phyloP scores from a whole-genome alignment of 768 basidiomycete genomes.

The Leucocoprinus birnbaumii region DNA sequence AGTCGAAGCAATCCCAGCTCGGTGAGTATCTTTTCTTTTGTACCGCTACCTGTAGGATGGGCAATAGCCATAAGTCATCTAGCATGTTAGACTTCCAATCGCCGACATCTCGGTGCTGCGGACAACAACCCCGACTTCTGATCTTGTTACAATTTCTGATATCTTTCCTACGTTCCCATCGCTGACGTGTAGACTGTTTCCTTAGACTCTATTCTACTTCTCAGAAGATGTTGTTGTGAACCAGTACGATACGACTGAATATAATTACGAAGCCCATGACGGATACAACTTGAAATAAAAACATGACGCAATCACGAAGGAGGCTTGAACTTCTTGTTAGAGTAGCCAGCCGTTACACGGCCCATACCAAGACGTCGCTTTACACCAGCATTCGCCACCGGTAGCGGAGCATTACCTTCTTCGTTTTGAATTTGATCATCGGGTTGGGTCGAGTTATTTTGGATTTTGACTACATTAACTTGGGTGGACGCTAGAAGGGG shows the following conservation, averaged over 20 bases:
- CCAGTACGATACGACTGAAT: background rate
- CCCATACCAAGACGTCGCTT: conserved; percentile 69
- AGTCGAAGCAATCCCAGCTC: background rate
- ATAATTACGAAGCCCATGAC: background rate
- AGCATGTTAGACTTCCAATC: conserved; percentile 55
- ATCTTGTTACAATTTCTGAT: conserved; percentile 17
- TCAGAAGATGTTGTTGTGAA: background rate
- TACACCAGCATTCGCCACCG: conserved; percentile 21
- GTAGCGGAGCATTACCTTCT: conserved; percentile 5
- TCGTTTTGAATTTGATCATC: conserved; percentile 1
- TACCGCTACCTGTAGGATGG: conserved; percentile 29
- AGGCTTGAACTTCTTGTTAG: conserved; percentile 73
- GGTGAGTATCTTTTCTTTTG: background rate
- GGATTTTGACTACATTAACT: background rate
- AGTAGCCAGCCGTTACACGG: conserved; percentile 43
- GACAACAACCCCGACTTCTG: conserved; percentile 35
- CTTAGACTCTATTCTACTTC: background rate
- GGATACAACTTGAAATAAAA: background rate
- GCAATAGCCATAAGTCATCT: conserved; percentile 35
- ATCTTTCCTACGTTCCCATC: conserved; percentile 7
- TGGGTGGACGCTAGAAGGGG: background rate
- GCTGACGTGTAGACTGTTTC: conserved; percentile 4
- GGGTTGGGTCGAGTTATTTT: background rate
- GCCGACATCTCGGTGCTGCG: conserved; percentile 32
- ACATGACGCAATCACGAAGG: conserved; percentile 27